Base-by-base conservation (phyloP, 2,329 filamentous ascomycete genomes). In the Phyllosticta capitalensis region DNA sequence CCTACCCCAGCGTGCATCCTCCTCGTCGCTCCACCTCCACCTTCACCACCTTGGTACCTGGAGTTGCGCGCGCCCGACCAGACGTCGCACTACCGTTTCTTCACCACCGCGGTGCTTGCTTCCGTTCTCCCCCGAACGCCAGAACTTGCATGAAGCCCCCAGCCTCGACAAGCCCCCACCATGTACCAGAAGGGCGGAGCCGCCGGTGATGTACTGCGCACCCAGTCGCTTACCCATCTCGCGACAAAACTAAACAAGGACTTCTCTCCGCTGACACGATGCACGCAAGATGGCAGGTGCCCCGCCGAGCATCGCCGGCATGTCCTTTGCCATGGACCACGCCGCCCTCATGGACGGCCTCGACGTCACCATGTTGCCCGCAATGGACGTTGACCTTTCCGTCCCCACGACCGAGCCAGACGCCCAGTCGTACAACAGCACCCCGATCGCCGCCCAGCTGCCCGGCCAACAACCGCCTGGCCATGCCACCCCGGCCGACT, bases 341-440 rank as follows among this genome's bases (percentile, higher is more conserved):
- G 65, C 70, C 54, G 66, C 68, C 62, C 64, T 77, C 61, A 69
- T 76, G 67, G 72, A 72, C 61, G 71, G 70, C 58, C 66, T 78
- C 57, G 75, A 79, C 66, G 70, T 78, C 61, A 73, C 77, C 63
- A 73, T 75, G 66, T 72, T 79, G 65, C 38, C 38, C 38, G 69
- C 72, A 59, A 75, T 78, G 73, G 77, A 77, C 64, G 69, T 81
- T 62, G 75, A 78, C 62, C 68, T 78, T 62, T 70, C 69, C 33
- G 68, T 53, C 10, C 51, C 38, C 20, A 45, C 73, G 62, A 66
- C 68, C 56, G 66, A 70, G 58, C 61, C 65, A 28, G 63, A 67
- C 58, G 59, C 63, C 52, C 65, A 65, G 58, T 63, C 66, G 56
- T 66, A 66, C 62, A 64, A 56, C 54, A 56, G 55, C 54, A 65